Evolutionary conservation across 2,329 filamentous ascomycete genomes (phyloP).

Genomic region (Colletotrichum lini): DNA sequence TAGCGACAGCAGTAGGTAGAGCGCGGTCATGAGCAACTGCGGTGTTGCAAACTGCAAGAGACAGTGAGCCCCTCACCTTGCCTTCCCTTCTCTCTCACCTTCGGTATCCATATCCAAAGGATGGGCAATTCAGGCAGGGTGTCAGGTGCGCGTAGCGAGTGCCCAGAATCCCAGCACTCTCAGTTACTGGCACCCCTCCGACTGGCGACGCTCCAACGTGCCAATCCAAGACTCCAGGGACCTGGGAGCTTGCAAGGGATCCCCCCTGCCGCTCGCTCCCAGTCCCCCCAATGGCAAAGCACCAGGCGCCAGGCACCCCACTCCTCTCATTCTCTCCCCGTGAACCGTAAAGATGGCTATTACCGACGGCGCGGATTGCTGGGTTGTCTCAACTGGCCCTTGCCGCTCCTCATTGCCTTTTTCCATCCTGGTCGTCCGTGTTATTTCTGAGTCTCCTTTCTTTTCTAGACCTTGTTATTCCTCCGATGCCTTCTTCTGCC

Average conservation of each 20-base stretch:
- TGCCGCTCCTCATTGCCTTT: slow-evolving; percentile 31
- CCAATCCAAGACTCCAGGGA: slow-evolving; percentile 20
- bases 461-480: slow-evolving; percentile 30
- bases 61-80: neutral
- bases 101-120: slow-evolving; percentile 6
- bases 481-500: slow-evolving; percentile 32
- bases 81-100: slow-evolving; percentile 14
- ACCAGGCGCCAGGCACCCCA: neutral
- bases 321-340: neutral
- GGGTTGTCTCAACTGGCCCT: slow-evolving; percentile 39
- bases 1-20: neutral
- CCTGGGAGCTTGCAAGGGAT: slow-evolving; percentile 23
- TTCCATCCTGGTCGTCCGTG: slow-evolving; percentile 24
- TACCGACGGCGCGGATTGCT: slow-evolving; percentile 40
- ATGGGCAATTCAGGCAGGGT: slow-evolving; percentile 28
- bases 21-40: neutral
- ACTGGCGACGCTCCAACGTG: neutral
- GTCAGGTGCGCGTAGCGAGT: slow-evolving; percentile 28
- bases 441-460: slow-evolving; percentile 1
- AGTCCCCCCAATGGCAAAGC: neutral
- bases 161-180: slow-evolving; percentile 13
- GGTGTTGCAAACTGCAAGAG: neutral
- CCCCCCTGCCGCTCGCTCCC: slow-evolving; percentile 14
- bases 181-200: slow-evolving; percentile 7
- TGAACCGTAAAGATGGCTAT: slow-evolving; percentile 3